A percentile compares a stretch with the other conserved stretches of the same genome.
phyloP scores from a whole-genome alignment of 2,329 filamentous ascomycete genomes.

The Colletotrichum camelliae region DNA sequence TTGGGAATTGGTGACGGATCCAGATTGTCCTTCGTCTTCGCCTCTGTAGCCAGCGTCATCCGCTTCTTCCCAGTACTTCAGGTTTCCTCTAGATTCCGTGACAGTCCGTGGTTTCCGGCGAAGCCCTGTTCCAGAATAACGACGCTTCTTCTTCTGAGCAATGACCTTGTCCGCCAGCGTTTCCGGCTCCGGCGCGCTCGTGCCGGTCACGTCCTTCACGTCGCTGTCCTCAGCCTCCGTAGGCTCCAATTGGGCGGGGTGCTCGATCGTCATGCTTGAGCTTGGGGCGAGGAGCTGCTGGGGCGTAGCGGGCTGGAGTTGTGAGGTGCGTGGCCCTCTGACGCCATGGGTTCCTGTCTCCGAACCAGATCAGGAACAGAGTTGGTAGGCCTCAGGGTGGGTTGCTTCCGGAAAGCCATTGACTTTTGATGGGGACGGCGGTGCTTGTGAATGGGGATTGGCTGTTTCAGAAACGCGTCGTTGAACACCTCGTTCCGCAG shows the following conservation, averaged over 20 bases:
- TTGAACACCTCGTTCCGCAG: conserved; percentile 91
- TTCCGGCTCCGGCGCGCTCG: conserved; percentile 69
- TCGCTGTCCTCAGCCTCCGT: conserved; percentile 36
- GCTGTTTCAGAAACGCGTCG: conserved; percentile 86
- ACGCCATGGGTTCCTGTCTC: background rate
- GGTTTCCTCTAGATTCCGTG: conserved; percentile 70
- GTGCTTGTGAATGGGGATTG: conserved; percentile 80
- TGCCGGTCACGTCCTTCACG: conserved; percentile 64
- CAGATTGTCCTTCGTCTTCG: conserved; percentile 55
- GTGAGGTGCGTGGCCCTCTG: conserved; percentile 18
- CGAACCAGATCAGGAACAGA: conserved; percentile 47
- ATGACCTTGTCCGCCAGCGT: conserved; percentile 49
- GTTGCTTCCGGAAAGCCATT: conserved; percentile 56
- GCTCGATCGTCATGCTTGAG: conserved; percentile 8
- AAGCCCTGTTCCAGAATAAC: conserved; percentile 88
- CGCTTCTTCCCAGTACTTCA: conserved; percentile 92
- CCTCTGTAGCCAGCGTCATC: conserved; percentile 83
- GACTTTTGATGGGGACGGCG: conserved; percentile 73
- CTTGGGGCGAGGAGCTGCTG: conserved; percentile 6
- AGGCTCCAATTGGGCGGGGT: background rate
- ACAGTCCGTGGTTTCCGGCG: conserved; percentile 77
- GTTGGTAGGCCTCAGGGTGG: conserved; percentile 48
- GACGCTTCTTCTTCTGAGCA: conserved; percentile 60
- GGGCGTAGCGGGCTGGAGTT: conserved; percentile 14
- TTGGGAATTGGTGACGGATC: conserved; percentile 9